Base-by-base conservation (phyloP, 164 flowering plant species). In the Echeveria elegans region DNA sequence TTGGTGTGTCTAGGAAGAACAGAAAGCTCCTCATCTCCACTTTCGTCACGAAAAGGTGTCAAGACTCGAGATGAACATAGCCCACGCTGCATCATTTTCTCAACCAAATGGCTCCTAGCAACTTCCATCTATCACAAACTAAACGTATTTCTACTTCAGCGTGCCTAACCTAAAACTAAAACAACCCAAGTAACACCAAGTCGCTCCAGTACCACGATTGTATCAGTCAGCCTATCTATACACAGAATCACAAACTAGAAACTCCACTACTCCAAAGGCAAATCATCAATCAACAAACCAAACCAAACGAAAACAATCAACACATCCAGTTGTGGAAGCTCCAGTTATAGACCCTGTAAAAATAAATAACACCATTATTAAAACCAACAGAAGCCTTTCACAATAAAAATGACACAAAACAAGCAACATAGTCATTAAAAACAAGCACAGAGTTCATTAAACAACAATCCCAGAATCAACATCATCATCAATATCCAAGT, bases 1-100 rank as follows among this genome's bases (percentile, higher is more conserved):
- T 93, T 93, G 32, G 98, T 93, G 72, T 93, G 98, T 75, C 97
- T 78, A 4, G 98, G 98, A 68, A 93, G 89, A 45, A 90, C 94
- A 29, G 94, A 81, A 3, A 93, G 85, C 73, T 90, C 98, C 38
- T 93, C 97, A 59, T 89, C 97, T 18, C 97, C 87, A 68, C 90
- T 92, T 70, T 88, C 96, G 36, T 83, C 96, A 0, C 96, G 82
- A 45, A 73, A 85, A 60, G 89, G 86, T 24, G 89, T 86, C 26
- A 85, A 65, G 62, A 85, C 74, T 68, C 90, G 81, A 14, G 92
- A 72, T 60, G 91, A 74, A 74, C 88, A 86, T 7, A 86, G 65
- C 69, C 81, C 84, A 59, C 84, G 69, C 77, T 81, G 90, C 82
- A 89, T 63, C 94, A 86, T 89, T 73, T 74, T 70, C 64, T 56